Base-by-base conservation (phyloP, 148 eudicot genomes). In the Drosera capensis region DNA sequence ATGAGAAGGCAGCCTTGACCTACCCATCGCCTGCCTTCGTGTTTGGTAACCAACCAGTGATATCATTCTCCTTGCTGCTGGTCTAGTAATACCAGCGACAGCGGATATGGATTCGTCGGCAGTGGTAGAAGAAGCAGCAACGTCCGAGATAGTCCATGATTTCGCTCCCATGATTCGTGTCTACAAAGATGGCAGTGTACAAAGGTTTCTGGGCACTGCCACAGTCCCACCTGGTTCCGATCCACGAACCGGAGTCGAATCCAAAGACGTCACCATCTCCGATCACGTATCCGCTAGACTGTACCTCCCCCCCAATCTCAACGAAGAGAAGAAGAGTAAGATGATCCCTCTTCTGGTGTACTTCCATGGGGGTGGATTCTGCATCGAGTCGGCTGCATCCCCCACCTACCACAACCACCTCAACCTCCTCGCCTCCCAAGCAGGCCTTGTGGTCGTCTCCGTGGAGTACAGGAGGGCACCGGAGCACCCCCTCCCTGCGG, bases 331-430 rank as follows among this genome's bases (percentile, higher is more conserved):
- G 20, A 23, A 23, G 15, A 24, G 17, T 29, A 17, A 25, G 0
- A 68, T 60, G 4, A 62, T 72, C 31, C 83, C 94, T 2, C 49
- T 78, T 20, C 23, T 75, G n/a, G 59, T 78, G 22, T 73, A 75
- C 63, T 82, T 52, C 51, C 94, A 82, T n/a, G 86, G 78, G 0
- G 94, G 86, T 0, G 82, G 71, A 0, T 82, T 82, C 18, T 62
- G 66, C 36, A 23, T 55, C 0, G 82, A 52, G 16, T 78, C 83
- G 0, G 60, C 94, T 7, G 70, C 66, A 30, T 30, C 23, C 36
- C 16, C 45, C 20, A 28, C 11, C 5, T 28, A 11, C 11, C 31
- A 18, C 15, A 25, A 1, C 3, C 44, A 16, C 14, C 31, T 49
- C 52, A 28, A 43, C 42, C 3, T 49, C 20, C 17, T 59, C 6